Evolutionary conservation across 2,329 filamentous ascomycete species (phyloP).

Genomic region (Alternaria ventricosa): DNA sequence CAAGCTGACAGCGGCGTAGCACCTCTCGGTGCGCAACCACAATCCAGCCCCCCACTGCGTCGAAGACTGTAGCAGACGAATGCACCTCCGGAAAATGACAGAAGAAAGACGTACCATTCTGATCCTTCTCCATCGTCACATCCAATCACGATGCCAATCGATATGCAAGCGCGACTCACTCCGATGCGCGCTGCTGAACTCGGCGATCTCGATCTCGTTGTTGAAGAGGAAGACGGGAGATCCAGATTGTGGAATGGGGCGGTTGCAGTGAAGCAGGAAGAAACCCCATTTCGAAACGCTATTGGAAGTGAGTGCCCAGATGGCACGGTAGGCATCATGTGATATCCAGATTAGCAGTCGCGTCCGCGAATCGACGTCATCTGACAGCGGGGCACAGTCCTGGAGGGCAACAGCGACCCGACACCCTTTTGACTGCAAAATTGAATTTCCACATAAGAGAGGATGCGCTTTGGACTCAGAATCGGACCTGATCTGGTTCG

Average conservation of each 20-base stretch:
- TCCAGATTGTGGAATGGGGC: not conserved
- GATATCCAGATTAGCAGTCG: not conserved
- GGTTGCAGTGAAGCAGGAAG: not conserved
- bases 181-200: not conserved
- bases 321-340: not conserved
- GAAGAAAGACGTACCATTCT: not conserved
- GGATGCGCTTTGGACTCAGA: not conserved
- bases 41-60: not conserved
- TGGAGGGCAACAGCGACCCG: not conserved
- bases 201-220: not conserved
- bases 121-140: not conserved
- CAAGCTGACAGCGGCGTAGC: not conserved
- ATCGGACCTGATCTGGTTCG: not conserved
- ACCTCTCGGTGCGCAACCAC: not conserved
- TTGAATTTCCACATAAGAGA: not conserved
- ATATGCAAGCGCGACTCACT: not conserved
- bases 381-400: not conserved
- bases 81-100: not conserved
- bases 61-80: not conserved
- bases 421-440: not conserved
- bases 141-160: not conserved
- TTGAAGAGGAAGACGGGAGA: not conserved
- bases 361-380: not conserved
- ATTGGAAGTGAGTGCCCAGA: not conserved
- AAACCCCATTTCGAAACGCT: not conserved